These are phyloP conservation scores for Pseudonectria foliicola DNA, from an alignment of 2,329 filamentous ascomycete genomes.

Conservation along the genomic window DNA sequence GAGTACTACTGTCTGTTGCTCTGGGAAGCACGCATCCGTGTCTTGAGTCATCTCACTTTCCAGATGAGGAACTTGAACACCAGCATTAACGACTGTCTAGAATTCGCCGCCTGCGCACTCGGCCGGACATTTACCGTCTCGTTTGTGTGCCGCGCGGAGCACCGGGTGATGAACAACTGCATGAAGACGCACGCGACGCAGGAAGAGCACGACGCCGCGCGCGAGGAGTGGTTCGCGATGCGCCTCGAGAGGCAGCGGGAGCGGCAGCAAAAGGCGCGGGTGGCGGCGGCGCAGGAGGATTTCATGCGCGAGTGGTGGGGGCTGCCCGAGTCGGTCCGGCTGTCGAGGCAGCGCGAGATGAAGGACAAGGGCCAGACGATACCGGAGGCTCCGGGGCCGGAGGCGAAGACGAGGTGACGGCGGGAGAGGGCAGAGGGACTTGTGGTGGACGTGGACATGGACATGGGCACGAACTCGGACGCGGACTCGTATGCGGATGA, in stretches of 20 bases:
- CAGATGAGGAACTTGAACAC: too few species aligned
- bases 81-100: too few species aligned
- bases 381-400: slow-evolving; percentile 40
- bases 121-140: slow-evolving; percentile 81
- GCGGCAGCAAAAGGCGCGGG: slow-evolving; percentile 54
- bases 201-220: slow-evolving; percentile 76
- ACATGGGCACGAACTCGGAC: too few species aligned
- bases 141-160: slow-evolving; percentile 74
- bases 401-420: slow-evolving; percentile 5
- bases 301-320: slow-evolving; percentile 65
- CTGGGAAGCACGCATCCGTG: too few species aligned
- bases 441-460: too few species aligned
- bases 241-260: slow-evolving; percentile 63
- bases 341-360: slow-evolving; percentile 42
- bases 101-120: slow-evolving; percentile 80
- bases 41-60: too few species aligned
- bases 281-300: slow-evolving; percentile 55
- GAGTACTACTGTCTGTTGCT: slow-evolving; percentile 9
- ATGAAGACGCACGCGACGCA: slow-evolving; percentile 84
- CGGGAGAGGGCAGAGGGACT: background rate
- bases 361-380: slow-evolving; percentile 44
- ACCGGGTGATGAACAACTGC: slow-evolving; percentile 85
- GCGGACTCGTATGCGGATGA: too few species aligned
- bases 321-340: slow-evolving; percentile 48
- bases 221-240: slow-evolving; percentile 87